phyloP scores from a whole-genome alignment of 192 early-diverging fungal genomes.

The Coemansia sp. region DNA sequence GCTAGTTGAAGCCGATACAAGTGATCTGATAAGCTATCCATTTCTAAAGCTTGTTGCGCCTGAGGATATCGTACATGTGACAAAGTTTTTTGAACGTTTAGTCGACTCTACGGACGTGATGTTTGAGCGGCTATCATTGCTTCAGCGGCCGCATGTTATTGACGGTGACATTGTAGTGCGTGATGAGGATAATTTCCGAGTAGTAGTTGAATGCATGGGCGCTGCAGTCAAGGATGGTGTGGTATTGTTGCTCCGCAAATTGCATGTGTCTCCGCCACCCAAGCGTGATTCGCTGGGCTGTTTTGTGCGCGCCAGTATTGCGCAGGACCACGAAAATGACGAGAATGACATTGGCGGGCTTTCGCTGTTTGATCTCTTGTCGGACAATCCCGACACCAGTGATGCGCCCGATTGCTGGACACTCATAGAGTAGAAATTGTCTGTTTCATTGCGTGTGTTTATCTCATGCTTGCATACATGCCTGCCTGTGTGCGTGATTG shows the following conservation, averaged over 20 bases:
- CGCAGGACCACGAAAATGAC: neutral
- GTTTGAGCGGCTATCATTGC: constrained; percentile 36
- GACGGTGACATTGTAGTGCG: constrained; percentile 36
- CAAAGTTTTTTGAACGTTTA: constrained; percentile 30
- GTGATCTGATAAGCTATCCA: constrained; percentile 29
- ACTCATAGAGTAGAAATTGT: neutral
- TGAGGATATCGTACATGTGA: constrained; percentile 22
- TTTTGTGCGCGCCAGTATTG: neutral
- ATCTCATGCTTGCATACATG: neutral
- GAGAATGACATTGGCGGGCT: too few species aligned
- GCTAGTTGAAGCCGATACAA: constrained; percentile 31
- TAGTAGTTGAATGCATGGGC: constrained; percentile 43
- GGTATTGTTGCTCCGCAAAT: constrained; percentile 26
- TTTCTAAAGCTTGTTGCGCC: constrained; percentile 46
- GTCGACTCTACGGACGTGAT: constrained; percentile 25
- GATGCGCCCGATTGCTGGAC: neutral
- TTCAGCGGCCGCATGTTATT: constrained; percentile 33
- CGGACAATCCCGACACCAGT: neutral
- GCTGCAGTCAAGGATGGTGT: constrained; percentile 43
- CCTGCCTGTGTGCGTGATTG: too few species aligned
- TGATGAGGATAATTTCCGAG: constrained; percentile 23
- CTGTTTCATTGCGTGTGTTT: neutral
- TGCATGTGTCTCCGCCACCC: neutral
- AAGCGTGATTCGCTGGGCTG: neutral
- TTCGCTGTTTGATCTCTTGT: neutral